phyloP scores from a whole-genome alignment of 139 green algal species.

The Asterochloris sp. region DNA sequence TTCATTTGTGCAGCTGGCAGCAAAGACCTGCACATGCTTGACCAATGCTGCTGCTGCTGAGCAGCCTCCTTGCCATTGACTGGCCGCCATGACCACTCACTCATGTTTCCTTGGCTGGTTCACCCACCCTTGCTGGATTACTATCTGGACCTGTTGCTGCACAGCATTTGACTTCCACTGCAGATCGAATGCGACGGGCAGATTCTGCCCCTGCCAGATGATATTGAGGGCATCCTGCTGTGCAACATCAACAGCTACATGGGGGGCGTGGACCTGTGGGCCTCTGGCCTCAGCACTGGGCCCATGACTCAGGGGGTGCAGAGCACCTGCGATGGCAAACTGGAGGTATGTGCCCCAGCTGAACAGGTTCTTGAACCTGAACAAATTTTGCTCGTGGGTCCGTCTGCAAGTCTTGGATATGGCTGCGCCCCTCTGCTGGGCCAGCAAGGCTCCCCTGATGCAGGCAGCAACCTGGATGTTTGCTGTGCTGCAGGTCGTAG shows the following conservation, averaged over 20 bases:
- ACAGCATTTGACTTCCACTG: background rate
- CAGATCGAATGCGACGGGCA: conserved; percentile 65
- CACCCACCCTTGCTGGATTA: too few relatives aligned
- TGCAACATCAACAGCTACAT: conserved; percentile 76
- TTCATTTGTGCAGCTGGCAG: background rate
- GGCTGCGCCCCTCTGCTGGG: background rate
- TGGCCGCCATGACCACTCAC: too few relatives aligned
- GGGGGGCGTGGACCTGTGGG: conserved; percentile 61
- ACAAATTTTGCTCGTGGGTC: background rate
- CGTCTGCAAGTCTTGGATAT: background rate
- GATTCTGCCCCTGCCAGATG: conserved; percentile 45
- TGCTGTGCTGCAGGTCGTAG: conserved; percentile 57
- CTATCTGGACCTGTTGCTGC: too few relatives aligned
- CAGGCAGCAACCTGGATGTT: background rate
- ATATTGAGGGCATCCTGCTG: conserved; percentile 68
- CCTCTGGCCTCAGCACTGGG: background rate
- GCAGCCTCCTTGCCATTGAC: too few relatives aligned
- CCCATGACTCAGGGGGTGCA: conserved; percentile 12
- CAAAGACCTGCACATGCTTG: too few relatives aligned
- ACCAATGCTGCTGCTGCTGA: too few relatives aligned
- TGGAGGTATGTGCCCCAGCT: conserved; percentile 43
- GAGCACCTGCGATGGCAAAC: conserved; percentile 34
- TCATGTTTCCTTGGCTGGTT: too few relatives aligned
- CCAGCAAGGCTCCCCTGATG: background rate
- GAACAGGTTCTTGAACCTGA: background rate